phyloP scores from a whole-genome alignment of 106 monocot genomes.

The Phalaenopsis equestris region DNA sequence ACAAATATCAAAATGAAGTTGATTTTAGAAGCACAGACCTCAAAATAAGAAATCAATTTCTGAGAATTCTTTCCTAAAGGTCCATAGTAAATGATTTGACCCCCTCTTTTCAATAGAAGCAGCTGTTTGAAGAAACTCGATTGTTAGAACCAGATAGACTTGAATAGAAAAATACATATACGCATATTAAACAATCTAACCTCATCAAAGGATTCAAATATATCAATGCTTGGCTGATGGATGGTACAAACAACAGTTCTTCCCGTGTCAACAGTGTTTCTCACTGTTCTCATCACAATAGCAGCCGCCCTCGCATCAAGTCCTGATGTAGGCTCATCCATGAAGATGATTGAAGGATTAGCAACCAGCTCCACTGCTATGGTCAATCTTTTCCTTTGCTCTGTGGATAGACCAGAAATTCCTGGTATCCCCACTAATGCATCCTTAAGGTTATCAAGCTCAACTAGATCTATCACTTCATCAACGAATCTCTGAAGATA shows the following conservation, averaged over 20 bases:
- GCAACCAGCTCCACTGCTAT: conserved; percentile 59
- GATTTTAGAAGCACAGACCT: not conserved
- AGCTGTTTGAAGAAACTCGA: not conserved
- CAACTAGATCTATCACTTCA: conserved; percentile 53
- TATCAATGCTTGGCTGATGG: conserved; percentile 59
- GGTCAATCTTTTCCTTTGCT: conserved; percentile 61
- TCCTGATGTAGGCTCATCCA: conserved; percentile 64
- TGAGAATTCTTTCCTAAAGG: not conserved
- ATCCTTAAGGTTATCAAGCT: conserved; percentile 42
- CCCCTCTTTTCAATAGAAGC: conserved; percentile 4
- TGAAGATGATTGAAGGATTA: conserved; percentile 59
- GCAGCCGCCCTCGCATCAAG: conserved; percentile 59
- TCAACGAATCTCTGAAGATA: conserved; percentile 36
- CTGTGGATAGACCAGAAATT: conserved; percentile 46
- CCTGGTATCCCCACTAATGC: conserved; percentile 56
- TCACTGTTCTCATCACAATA: conserved; percentile 59
- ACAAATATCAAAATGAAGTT: not conserved
- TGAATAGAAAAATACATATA: not conserved
- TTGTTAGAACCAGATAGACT: not conserved
- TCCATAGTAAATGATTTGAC: conserved; percentile 1
- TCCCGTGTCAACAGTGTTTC: conserved; percentile 55
- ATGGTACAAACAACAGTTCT: conserved; percentile 62
- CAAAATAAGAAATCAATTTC: not conserved
- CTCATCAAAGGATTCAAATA: conserved; percentile 63
- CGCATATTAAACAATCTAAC: conserved; percentile 9